Evolutionary conservation across 768 basidiomycete genomes (phyloP).

Genomic region (Clavulina sp.): DNA sequence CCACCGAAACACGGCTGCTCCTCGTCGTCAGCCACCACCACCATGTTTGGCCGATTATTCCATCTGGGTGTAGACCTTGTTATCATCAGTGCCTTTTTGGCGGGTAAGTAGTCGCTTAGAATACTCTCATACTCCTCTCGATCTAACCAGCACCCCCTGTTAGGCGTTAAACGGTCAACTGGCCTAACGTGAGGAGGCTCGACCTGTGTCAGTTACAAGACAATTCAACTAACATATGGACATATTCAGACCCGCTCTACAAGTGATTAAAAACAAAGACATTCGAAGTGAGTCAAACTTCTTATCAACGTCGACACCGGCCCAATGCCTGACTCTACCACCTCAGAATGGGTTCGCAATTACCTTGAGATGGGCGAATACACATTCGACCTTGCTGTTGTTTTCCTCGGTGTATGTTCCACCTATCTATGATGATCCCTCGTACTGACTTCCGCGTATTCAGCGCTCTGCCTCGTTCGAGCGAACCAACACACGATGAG

Average conservation of each 20-base stretch:
- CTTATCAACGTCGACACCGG: background rate
- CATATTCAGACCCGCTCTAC: slow-evolving; percentile 43
- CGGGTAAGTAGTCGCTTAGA: no score
- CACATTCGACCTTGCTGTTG: slow-evolving; percentile 70
- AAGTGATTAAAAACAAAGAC: slow-evolving; percentile 75
- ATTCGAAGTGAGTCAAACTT: slow-evolving; percentile 46
- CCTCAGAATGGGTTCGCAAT: slow-evolving; percentile 45
- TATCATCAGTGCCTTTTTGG: slow-evolving; percentile 63
- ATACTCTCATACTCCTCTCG: no score
- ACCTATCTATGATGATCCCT: no score
- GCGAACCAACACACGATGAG: no score
- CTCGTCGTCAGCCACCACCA: no score
- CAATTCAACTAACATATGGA: background rate
- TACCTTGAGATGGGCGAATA: slow-evolving; percentile 82
- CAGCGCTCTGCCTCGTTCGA: no score
- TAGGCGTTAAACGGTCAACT: slow-evolving; percentile 62
- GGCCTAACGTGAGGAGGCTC: slow-evolving; percentile 60
- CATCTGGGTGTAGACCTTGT: slow-evolving; percentile 64
- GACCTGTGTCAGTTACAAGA: background rate
- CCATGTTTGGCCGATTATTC: slow-evolving; percentile 50
- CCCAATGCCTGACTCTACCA: background rate
- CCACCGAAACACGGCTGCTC: no score
- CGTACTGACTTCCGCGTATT: no score
- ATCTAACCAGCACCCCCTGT: no score
- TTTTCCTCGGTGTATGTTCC: slow-evolving; percentile 57